phyloP scores from a whole-genome alignment of 139 green algal genomes.

The Ostreobium quekettii region DNA sequence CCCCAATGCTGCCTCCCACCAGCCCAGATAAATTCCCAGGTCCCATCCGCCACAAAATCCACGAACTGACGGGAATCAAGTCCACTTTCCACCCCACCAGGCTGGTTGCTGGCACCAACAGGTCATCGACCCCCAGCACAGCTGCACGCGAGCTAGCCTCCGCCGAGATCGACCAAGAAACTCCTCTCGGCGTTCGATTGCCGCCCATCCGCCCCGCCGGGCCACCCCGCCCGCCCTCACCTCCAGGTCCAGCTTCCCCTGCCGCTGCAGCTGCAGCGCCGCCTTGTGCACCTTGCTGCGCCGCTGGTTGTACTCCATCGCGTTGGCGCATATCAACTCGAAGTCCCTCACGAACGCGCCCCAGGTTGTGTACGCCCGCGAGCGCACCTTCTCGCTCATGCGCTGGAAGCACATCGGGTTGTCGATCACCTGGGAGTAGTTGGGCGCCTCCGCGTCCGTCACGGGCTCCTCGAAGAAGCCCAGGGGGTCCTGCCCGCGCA shows the following conservation, averaged over 20 bases:
- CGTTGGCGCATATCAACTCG: slow-evolving; percentile 61
- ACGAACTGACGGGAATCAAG: not conserved
- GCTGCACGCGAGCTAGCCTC: not conserved
- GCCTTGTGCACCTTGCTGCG: slow-evolving; percentile 43
- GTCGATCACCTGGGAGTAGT: slow-evolving; percentile 38
- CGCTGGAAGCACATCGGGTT: slow-evolving; percentile 51
- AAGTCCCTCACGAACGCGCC: slow-evolving; percentile 48
- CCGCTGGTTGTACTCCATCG: slow-evolving; percentile 53
- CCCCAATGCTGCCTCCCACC: not conserved
- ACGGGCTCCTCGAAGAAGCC: slow-evolving; percentile 50
- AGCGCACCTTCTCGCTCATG: slow-evolving; percentile 37
- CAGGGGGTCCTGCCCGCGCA: slow-evolving; percentile 29
- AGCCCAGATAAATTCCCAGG: not conserved
- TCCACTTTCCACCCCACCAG: not conserved
- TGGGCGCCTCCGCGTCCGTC: slow-evolving; percentile 36
- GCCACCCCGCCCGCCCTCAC: not conserved
- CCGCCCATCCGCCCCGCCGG: not conserved
- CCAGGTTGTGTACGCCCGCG: slow-evolving; percentile 33
- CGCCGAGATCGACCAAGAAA: not conserved
- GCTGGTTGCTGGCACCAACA: not conserved
- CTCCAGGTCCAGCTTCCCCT: not conserved
- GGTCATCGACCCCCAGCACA: not conserved
- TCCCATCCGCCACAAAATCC: not conserved
- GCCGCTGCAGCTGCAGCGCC: slow-evolving; percentile 20
- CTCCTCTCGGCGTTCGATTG: not conserved